Conservation (phyloP, 768 basidiomycete genomes). For the Gymnopilus junonius region DNA sequence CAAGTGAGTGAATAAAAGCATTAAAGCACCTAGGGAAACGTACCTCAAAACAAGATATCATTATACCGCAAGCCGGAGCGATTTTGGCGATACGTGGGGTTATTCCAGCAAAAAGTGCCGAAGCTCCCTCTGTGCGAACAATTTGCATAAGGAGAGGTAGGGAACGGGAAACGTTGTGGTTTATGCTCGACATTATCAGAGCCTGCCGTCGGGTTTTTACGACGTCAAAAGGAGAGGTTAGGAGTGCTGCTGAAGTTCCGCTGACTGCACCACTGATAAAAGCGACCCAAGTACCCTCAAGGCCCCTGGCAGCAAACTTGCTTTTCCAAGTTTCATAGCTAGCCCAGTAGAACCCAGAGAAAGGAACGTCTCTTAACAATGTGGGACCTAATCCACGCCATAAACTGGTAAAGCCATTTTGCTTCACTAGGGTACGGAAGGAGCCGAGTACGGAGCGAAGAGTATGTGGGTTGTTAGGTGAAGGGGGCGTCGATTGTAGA, state of each 20-base stretch:
- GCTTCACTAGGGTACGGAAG: slow-evolving; percentile 59
- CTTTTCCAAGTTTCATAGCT: slow-evolving; percentile 88
- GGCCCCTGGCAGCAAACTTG: slow-evolving; percentile 53
- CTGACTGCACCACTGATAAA: slow-evolving; percentile 92
- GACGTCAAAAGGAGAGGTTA: slow-evolving; percentile 97
- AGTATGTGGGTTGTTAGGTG: slow-evolving; percentile 73
- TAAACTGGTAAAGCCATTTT: slow-evolving; percentile 69
- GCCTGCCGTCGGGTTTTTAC: slow-evolving; percentile 95
- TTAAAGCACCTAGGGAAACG: slow-evolving; percentile 24
- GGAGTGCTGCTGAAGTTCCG: slow-evolving; percentile 82
- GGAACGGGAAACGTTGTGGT: slow-evolving; percentile 48
- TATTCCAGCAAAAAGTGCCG: slow-evolving; percentile 83
- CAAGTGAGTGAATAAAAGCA: background rate
- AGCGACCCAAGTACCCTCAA: slow-evolving; percentile 67
- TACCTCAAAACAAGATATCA: slow-evolving; percentile 97
- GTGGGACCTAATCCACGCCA: slow-evolving; percentile 94
- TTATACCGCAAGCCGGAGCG: slow-evolving; percentile 96
- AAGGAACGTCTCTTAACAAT: slow-evolving; percentile 97
- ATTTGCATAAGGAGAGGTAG: slow-evolving; percentile 72
- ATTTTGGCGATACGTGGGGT: slow-evolving; percentile 92
- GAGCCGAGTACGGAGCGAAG: slow-evolving; percentile 74
- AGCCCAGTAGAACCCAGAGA: slow-evolving; percentile 97
- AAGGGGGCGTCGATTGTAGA: slow-evolving; percentile 83
- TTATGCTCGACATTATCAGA: slow-evolving; percentile 64
- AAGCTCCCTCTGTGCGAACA: slow-evolving; percentile 74